Conservation (phyloP, 768 basidiomycete species). For the Calocybe cyanea region DNA sequence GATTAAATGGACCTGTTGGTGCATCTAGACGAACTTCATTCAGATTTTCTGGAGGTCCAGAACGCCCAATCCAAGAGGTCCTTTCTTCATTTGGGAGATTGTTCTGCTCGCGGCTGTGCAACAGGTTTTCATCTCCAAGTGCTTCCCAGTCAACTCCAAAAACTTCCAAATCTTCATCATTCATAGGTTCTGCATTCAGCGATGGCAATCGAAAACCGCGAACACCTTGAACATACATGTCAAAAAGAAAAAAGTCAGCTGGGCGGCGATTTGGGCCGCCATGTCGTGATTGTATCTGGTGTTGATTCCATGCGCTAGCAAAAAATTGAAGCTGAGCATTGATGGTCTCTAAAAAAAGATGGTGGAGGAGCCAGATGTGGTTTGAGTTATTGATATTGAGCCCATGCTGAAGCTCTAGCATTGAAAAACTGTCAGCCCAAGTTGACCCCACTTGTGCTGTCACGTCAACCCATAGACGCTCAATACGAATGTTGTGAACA, state of each 20-base stretch:
- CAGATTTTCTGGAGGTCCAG: not conserved
- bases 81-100: not conserved
- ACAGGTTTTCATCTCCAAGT: not conserved
- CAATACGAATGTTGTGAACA: too few species aligned
- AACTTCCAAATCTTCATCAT: conserved; percentile 1
- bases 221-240: conserved; percentile 2
- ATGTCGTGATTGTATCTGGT: conserved; percentile 4
- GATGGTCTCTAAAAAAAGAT: conserved; percentile 30
- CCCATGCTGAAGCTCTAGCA: conserved; percentile 26
- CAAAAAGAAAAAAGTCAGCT: conserved; percentile 4
- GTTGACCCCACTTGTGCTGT: too few species aligned
- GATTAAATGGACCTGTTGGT: not conserved
- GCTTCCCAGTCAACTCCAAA: conserved; percentile 1
- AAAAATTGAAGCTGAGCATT: conserved; percentile 12
- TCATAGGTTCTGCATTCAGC: not conserved
- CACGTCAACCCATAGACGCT: too few species aligned
- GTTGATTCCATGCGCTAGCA: conserved; percentile 3
- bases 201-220: not conserved
- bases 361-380: conserved; percentile 11
- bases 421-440: conserved; percentile 28
- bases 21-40: not conserved
- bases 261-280: conserved; percentile 5
- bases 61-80: not conserved
- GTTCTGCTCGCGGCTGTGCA: not conserved
- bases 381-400: conserved; percentile 20